A percentile compares a stretch with the other conserved stretches of the same genome.
Evolutionary conservation across 495 filamentous ascomycete species (phyloP).

Genomic region (Cenococcum geophilum): DNA sequence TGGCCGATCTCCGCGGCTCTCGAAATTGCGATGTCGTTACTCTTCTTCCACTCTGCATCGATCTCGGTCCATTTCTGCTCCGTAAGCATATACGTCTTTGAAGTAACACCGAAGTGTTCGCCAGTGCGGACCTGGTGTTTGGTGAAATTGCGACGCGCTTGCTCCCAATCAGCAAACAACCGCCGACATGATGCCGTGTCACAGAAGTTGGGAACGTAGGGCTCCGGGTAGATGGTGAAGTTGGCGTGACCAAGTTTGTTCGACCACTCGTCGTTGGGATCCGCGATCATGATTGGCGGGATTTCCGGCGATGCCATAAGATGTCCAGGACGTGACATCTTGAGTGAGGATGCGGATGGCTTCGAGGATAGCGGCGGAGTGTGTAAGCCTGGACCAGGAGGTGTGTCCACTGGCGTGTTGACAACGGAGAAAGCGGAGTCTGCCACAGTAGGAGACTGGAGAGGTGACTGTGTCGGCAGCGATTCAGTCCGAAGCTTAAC

Average conservation of each 20-base stretch:
- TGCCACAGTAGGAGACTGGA: slow-evolving; percentile 73
- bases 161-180: slow-evolving; percentile 72
- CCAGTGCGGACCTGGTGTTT: slow-evolving; percentile 77
- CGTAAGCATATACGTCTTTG: slow-evolving; percentile 74
- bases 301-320: slow-evolving; percentile 53
- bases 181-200: slow-evolving; percentile 56
- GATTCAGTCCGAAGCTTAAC: slow-evolving; percentile 45
- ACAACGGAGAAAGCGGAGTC: slow-evolving; percentile 40
- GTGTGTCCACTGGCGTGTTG: slow-evolving; percentile 41
- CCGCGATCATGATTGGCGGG: slow-evolving; percentile 53
- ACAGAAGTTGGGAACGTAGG: slow-evolving; percentile 60
- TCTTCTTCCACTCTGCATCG: slow-evolving; percentile 61
- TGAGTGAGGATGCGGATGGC: slow-evolving; percentile 72
- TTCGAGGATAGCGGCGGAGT: slow-evolving; percentile 76
- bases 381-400: slow-evolving; percentile 48
- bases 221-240: slow-evolving; percentile 78
- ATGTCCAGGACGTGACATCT: slow-evolving; percentile 38
- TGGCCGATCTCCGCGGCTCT: slow-evolving; percentile 40
- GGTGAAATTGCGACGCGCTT: slow-evolving; percentile 71
- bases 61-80: slow-evolving; percentile 78
- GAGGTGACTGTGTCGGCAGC: slow-evolving; percentile 59
- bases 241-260: slow-evolving; percentile 83
- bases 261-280: slow-evolving; percentile 72
- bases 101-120: slow-evolving; percentile 80
- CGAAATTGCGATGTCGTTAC: slow-evolving; percentile 54